Evolutionary conservation across 192 early-diverging fungal species (phyloP), one percentile per base, ranked within the genome.

Genomic region (Backusella tarrabulga): DNA sequence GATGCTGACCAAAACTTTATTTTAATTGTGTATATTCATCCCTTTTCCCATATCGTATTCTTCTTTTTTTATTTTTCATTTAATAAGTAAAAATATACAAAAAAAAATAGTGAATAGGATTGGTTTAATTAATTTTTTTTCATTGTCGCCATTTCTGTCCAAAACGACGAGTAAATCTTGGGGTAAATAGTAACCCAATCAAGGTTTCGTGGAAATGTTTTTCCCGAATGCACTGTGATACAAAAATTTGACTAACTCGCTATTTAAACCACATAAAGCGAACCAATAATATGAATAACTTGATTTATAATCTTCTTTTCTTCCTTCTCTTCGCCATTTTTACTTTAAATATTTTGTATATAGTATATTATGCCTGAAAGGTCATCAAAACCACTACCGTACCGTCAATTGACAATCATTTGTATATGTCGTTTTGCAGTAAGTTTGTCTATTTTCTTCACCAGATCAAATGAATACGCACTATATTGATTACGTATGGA

Each of bases 401-500:
- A 34, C 12, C 60, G 77, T 19, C 77, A 78, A 41, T 32, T 78
- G 32, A 52, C 71, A 7, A 73, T 78, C 67, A 23, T 78, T 21
- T 78, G 77, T 46, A 72, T 36, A 23, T 78, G 77, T 73, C 70
- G 77, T 12, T 78, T 78, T 73, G 77, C 77, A 15, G 77, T 78
- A 68, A 66, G 26, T 42, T 52, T 44, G 6, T 21, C 21, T 41
- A 7, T 34, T 29, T 44, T 35, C 19, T 23, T 19, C 44, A 42
- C 6, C 26, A 63, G 11, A 63, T 63, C 26, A 29, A n/a, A 34
- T 44, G 19, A 12, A 14, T 21, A 42, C 3, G 36, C 38, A 40
- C 8, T 40, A 34, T 54, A 67, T 67, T 67, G 21, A 29, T 17
- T 35, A 9, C 0, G 44, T 40, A 12, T 41, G 21, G 38, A 50